Base-by-base conservation (phyloP, 495 filamentous ascomycete genomes). In the Copromyces sp. region DNA sequence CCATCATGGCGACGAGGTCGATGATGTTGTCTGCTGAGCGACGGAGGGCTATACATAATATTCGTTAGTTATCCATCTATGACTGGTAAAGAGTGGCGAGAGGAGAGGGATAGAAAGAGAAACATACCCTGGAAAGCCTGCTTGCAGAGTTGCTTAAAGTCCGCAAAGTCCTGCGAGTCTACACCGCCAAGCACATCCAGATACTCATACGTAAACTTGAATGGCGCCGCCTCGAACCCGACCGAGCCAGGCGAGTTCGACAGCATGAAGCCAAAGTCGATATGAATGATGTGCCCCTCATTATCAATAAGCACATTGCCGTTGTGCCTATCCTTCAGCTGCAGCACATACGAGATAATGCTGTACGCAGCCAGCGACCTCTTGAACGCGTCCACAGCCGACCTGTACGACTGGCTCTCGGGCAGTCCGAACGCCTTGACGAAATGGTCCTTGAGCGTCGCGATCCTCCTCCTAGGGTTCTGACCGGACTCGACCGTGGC, bases 241-340 rank as follows among this genome's bases (percentile, higher is more conserved):
- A 93, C 90, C 38, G 86, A 87, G 3, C 91, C 91, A 20, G 91
- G 91, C 20, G 90, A 92, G 78, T 93, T 93, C 8, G 89, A 91
- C 65, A 93, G 84, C 91, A 93, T 93, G 79, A 93, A 93, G 65
- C 91, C 91, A 78, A 93, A 93, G 80, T 93, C 91, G 72, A 93
- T 93, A 77, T 93, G 91, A 73, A 93, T 91, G 37, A 93, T 91
- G 75, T 93, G 91, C 17, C 91, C 91, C 77, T 90, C 87, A 77
- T 91, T 92, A 76, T 93, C 91, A 75, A 93, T 91, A 65, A 93
- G 83, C 39, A 93, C 89, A 75, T 93, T 93, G 20, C 91, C 91
- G 76, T 93, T 93, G 81, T 93, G 91, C n/a, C 91, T 84, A 77
- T 93, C 91, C 76, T 93, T 93, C 37, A 93, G 84, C 77, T 93